These are phyloP conservation scores for Mycena maculata DNA, from an alignment of 768 basidiomycete species.

Conservation along the genomic window DNA sequence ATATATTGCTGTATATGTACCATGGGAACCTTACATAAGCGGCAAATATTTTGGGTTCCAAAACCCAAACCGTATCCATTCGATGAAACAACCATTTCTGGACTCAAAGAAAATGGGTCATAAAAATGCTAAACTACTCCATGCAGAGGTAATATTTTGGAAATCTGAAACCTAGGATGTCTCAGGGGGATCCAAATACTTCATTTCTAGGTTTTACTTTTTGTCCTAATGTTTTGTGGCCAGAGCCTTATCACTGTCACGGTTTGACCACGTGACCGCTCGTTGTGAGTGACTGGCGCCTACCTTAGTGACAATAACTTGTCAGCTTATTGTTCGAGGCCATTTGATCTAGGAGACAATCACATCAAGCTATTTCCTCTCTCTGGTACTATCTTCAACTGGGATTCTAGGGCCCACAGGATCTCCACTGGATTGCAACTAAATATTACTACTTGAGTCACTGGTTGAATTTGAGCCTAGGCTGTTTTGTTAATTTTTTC, in stretches of 20 bases:
- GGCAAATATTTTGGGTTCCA: neutral
- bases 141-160: slow-evolving; percentile 4
- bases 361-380: no score
- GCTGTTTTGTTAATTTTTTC: no score
- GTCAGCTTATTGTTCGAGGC: no score
- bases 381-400: no score
- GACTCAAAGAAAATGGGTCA: slow-evolving; percentile 8
- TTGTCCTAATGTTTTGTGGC: slow-evolving; percentile 1
- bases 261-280: slow-evolving; percentile 4
- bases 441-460: no score
- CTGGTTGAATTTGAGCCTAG: no score
- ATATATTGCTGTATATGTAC: neutral
- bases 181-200: slow-evolving; percentile 4
- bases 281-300: slow-evolving; percentile 2
- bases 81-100: slow-evolving; percentile 5
- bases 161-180: slow-evolving; percentile 14
- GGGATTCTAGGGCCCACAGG: no score
- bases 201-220: slow-evolving; percentile 7
- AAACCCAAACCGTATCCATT: slow-evolving; percentile 5
- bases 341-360: no score
- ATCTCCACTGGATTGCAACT: no score
- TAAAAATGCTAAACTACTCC: slow-evolving; percentile 4
- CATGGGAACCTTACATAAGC: slow-evolving; percentile 14
- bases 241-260: slow-evolving; percentile 10
- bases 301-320: no score